These are phyloP conservation scores for Phytophthora quininea DNA, from an alignment of 352 stramenopile genomes.

Conservation along the genomic window DNA sequence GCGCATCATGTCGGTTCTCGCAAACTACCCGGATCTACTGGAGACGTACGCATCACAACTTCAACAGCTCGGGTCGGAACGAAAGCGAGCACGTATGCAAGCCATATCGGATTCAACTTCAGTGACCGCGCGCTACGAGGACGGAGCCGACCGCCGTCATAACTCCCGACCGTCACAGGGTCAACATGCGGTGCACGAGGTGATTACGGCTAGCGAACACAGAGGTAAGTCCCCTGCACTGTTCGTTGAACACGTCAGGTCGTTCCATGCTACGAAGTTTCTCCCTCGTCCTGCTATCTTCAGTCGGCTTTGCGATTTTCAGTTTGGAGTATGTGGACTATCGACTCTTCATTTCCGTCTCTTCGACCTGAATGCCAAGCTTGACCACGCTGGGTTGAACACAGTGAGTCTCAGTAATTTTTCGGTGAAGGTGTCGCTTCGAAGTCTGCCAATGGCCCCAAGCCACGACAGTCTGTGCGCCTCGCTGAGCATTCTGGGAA, in stretches of 20 bases:
- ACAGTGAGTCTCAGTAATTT: constrained; percentile 4
- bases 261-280: background rate
- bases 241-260: background rate
- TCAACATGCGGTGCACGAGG: background rate
- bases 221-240: background rate
- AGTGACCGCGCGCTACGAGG: background rate
- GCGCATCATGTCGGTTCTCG: background rate
- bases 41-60: background rate
- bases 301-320: background rate
- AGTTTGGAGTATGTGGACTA: constrained; percentile 3
- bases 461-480: background rate
- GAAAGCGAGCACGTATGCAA: background rate
- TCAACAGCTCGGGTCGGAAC: background rate
- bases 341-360: constrained; percentile 1
- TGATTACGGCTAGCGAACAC: background rate
- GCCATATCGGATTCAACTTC: background rate
- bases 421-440: constrained; percentile 1
- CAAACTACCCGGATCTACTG: background rate
- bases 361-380: background rate
- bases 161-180: background rate
- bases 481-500: background rate
- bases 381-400: background rate
- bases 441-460: background rate
- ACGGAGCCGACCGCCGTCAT: background rate
- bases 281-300: background rate